Base-by-base conservation (phyloP, 495 filamentous ascomycete genomes). In the Penicillium canariense region DNA sequence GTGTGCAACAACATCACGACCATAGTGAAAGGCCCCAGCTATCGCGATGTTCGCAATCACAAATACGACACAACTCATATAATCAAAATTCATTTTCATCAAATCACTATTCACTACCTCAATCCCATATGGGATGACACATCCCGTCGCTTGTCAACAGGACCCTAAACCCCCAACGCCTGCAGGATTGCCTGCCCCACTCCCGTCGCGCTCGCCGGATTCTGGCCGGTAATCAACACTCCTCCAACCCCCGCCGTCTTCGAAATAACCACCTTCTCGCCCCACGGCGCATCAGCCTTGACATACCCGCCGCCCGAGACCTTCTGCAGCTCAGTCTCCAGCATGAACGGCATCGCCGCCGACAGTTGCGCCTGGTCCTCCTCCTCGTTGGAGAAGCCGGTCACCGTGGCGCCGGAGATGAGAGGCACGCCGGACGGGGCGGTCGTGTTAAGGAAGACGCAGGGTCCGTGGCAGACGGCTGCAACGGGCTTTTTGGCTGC, bases 161-260 rank as follows among this genome's bases (percentile, higher is more conserved):
- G n/a, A n/a, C n/a, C n/a, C 17, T 46, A 70, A 34, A 68, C 22
- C 17, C 72, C 70, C 58, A 75, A 56, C 52, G 66, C 73, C 59
- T 68, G 61, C 34, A 76, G 47, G 45, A 81, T 64, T 17, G 61
- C 77, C 71, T 86, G 76, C 0, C 78, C 87, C 42, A 90, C 71
- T 0, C 65, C 77, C 25, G 71, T 75, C 11, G 85, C 86, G 65
- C 81, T 85, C 8, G 78, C 80, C 14, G 88, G 88, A 59, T 90
- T 91, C 74, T 91, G 87, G 0, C 88, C 88, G 2, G 88, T 90
- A 54, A 91, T 86, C 49, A 91, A 50, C 59, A 70, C 73, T 0
- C 84, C 65, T 1, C 68, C 73, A 23, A 66, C 35, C 17, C 62
- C 69, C 42, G 59, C 56, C 4, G 65, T 59, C 61, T 70, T 70